A percentile compares a stretch with the other conserved stretches of the same genome.
phyloP scores from a whole-genome alignment of 768 basidiomycete species.

The Mycena alexandri region DNA sequence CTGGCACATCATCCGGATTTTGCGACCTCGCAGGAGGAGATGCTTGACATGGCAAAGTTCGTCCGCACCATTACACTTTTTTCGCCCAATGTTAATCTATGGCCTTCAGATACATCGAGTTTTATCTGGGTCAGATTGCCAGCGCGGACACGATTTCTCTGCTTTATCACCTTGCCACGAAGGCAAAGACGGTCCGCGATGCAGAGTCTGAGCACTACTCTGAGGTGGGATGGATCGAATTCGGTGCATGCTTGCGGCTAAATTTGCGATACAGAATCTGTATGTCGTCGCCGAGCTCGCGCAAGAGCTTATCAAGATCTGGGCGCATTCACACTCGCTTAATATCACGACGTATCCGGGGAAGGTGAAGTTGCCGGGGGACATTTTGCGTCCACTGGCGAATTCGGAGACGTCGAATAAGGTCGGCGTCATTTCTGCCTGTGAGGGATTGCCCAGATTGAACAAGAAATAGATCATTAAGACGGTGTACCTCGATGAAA shows the following conservation, averaged over 20 bases:
- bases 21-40: constrained; percentile 70
- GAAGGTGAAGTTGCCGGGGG: constrained; percentile 81
- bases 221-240: constrained; percentile 63
- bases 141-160: constrained; percentile 87
- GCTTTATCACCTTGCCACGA: constrained; percentile 84
- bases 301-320: constrained; percentile 84
- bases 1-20: constrained; percentile 98
- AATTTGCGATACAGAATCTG: constrained; percentile 69
- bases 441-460: background rate
- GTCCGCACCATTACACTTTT: constrained; percentile 39
- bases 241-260: background rate
- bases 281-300: constrained; percentile 91
- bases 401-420: constrained; percentile 74
- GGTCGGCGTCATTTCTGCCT: constrained; percentile 49
- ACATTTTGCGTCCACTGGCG: constrained; percentile 83
- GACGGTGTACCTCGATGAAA: constrained; percentile 75
- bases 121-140: constrained; percentile 85
- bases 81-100: constrained; percentile 6
- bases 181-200: constrained; percentile 91
- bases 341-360: constrained; percentile 83
- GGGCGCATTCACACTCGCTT: constrained; percentile 79
- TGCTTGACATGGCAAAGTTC: constrained; percentile 86
- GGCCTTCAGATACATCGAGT: constrained; percentile 80
- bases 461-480: constrained; percentile 67
- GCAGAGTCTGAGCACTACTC: constrained; percentile 73